Evolutionary conservation across 805 yeast genomes (phyloP).

Genomic region (Wickerhamiella shivajii): DNA sequence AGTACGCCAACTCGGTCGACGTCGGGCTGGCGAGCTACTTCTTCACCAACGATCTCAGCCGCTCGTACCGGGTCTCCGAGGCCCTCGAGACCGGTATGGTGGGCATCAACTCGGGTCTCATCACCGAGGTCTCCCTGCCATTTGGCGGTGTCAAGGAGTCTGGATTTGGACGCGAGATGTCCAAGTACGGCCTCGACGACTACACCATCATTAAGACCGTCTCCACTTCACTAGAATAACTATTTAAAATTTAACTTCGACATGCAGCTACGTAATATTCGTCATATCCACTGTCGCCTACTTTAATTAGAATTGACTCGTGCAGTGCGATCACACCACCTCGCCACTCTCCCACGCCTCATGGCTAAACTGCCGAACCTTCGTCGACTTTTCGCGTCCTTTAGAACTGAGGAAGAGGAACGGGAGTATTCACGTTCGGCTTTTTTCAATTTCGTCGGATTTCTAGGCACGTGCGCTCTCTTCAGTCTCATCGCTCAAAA

Average conservation of each 20-base stretch:
- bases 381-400: constrained; percentile 64
- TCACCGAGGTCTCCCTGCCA: constrained; percentile 39
- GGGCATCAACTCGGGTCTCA: constrained; percentile 62
- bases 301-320: too few relatives aligned
- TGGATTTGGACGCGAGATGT: constrained; percentile 73
- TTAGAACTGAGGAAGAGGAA: constrained; percentile 78
- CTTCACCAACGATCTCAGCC: constrained; percentile 40
- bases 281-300: too few relatives aligned
- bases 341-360: too few relatives aligned
- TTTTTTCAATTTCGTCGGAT: constrained; percentile 49
- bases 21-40: constrained; percentile 73
- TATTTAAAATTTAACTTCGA: too few relatives aligned
- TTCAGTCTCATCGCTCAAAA: constrained; percentile 69
- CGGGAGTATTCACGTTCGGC: constrained; percentile 62
- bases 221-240: constrained; percentile 27
- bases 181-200: constrained; percentile 62
- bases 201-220: constrained; percentile 52
- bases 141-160: constrained; percentile 64
- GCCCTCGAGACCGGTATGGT: constrained; percentile 66
- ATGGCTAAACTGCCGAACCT: constrained; percentile 42
- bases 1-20: constrained; percentile 47
- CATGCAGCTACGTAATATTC: too few relatives aligned
- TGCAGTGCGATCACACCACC: too few relatives aligned
- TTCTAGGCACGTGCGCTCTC: constrained; percentile 63
- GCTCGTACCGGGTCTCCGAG: constrained; percentile 49